Evolutionary conservation across 192 early-diverging fungal genomes (phyloP), one percentile per base, ranked within the genome.

Genomic region (Thamnidium elegans): DNA sequence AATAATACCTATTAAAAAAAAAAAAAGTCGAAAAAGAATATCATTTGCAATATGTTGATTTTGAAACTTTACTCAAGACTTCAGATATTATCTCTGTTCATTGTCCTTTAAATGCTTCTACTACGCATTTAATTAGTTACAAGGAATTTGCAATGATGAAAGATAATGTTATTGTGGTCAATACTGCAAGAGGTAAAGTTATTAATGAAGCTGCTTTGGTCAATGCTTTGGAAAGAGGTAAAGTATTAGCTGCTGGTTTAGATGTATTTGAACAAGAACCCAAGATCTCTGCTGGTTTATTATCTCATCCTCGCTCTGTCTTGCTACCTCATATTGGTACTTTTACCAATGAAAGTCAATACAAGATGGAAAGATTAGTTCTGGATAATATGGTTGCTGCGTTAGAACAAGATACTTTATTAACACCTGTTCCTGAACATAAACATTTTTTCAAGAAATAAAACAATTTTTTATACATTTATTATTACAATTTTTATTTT

Each of bases 311-410:
- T 50, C 67, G 56, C 14, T 74, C 70, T 39, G 72, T 76, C 1
- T 58, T 82, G 19, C 63, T 82, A 43, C 80, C 80, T 4, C 80
- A 82, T 39, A 78, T 82, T 59, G 80, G 80, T 30, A 79, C 80
- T 2, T 56, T 62, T 42, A 76, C 78, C 4, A 65, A 77, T 30
- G 80, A 79, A 63, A 69, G 70, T 34, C 23, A 65, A 30, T 42
- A 72, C 36, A 74, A 77, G 43, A 82, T 79, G 75, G 80, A 82
- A 56, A 67, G 69, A 14, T 47, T 82, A 30, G 58, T 73, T 1
- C 62, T 82, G 39, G 34, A 73, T 30, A 82, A 82, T 45, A 67
- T 77, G 36, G 69, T 75, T 0, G 51, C 61, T 4, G 72, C 62
- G 19, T 21, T 82, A 14, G 56, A 48, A 30, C 36, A 58, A 9